Base-by-base conservation (phyloP, 192 early-diverging fungal genomes). In the Diversispora eburnea region DNA sequence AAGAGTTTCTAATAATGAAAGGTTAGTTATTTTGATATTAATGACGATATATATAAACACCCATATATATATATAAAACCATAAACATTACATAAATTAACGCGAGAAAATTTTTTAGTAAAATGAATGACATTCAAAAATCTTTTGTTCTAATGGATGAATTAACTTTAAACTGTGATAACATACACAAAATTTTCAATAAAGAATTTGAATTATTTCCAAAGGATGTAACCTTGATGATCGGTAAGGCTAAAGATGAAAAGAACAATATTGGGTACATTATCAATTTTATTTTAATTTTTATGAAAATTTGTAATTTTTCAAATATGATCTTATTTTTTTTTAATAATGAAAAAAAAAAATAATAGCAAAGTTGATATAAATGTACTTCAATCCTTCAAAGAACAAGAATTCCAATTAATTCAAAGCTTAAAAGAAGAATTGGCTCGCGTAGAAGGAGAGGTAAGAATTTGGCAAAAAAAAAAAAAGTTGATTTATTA, bases 151-250 rank as follows among this genome's bases (percentile, higher is more conserved):
- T 70, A 70, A 51, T 70, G 8, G 68, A 70, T 70, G 54, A 39
- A 8, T 19, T 70, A 22, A 19, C 55, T n/a, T 17, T 22, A 42
- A 57, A 70, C 17, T 41, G 33, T 20, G 55, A 45, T 10, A 3
- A 41, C 19, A 5, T 70, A 6, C 43, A 55, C 58, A 45, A 20
- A 13, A 58, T 70, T 8, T 22, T 70, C 7, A 8, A 19, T 54
- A 39, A 70, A 55, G 41, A 70, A 42, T 58, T n/a, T n/a, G n/a
- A 13, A 41, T 70, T 70, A 10, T 70, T 70, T 70, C 55, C 68
- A 22, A 58, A 8, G 13, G 68, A 70, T 22, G 9, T 70, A 20
- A n/a, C n/a, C n/a, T n/a, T n/a, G n/a, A n/a, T n/a, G n/a, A n/a
- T n/a, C n/a, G n/a, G n/a, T n/a, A n/a, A n/a, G n/a, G n/a, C n/a